Evolutionary conservation across 2,329 filamentous ascomycete species (phyloP).

Genomic region (Sporothrix pallida): DNA sequence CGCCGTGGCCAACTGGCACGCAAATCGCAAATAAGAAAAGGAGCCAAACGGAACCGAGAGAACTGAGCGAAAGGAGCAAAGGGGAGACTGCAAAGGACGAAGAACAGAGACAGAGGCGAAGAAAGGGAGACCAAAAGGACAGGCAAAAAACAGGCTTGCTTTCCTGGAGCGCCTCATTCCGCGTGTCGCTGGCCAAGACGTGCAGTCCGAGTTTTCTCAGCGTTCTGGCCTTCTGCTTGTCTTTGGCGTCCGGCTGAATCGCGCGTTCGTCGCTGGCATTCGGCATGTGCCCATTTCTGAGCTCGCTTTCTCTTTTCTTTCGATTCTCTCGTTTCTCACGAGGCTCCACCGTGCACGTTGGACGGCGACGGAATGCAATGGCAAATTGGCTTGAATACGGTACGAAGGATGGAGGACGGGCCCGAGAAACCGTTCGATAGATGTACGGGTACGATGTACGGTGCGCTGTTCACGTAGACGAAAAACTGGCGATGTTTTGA

Average conservation of each 20-base stretch:
- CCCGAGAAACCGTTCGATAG: not conserved
- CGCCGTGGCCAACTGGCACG: conserved; percentile 8
- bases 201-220: not conserved
- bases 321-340: not conserved
- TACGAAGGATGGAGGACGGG: not conserved
- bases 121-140: conserved; percentile 18
- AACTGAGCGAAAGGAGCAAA: not conserved
- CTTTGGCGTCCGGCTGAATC: not conserved
- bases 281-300: not conserved
- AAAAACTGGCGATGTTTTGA: not conserved
- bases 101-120: not conserved
- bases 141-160: not conserved
- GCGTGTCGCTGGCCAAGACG: not conserved
- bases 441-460: not conserved
- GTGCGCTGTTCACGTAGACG: conserved; percentile 31
- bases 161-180: conserved; percentile 12
- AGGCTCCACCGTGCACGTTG: not conserved
- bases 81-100: no score
- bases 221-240: not conserved
- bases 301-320: not conserved
- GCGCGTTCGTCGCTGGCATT: conserved; percentile 3
- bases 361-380: conserved; percentile 16
- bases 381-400: not conserved
- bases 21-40: conserved; percentile 5
- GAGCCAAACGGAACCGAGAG: not conserved